These are phyloP conservation scores for Colletotrichum zoysiae DNA, from an alignment of 2,329 filamentous ascomycete genomes.

Conservation along the genomic window DNA sequence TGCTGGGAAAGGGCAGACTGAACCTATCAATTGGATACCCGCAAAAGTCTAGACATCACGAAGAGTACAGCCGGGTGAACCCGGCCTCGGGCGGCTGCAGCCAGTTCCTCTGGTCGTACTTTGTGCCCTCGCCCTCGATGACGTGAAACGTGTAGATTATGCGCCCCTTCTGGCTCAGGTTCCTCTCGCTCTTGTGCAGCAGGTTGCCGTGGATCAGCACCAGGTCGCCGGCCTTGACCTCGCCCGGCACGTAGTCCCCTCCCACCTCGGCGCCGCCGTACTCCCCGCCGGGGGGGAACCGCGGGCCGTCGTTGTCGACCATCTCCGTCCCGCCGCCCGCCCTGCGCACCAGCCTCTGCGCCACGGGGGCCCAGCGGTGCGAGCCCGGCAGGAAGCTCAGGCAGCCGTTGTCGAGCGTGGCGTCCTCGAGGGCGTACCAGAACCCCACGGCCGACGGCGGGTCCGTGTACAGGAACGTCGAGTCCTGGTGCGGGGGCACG, in stretches of 20 bases:
- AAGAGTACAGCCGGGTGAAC: conserved; percentile 76
- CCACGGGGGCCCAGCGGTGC: conserved; percentile 79
- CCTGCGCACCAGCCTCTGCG: conserved; percentile 80
- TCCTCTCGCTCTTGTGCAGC: conserved; percentile 96
- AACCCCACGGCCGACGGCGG: conserved; percentile 92
- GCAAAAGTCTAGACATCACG: conserved; percentile 34
- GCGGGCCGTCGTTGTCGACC: conserved; percentile 74
- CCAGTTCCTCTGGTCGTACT: conserved; percentile 93
- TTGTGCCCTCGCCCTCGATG: conserved; percentile 81
- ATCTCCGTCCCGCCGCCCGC: conserved; percentile 73
- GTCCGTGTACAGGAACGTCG: conserved; percentile 90
- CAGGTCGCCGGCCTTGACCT: conserved; percentile 91
- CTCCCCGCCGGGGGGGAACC: conserved; percentile 69
- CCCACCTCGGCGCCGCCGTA: conserved; percentile 61
- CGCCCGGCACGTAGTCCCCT: conserved; percentile 78
- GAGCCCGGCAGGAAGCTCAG: conserved; percentile 87
- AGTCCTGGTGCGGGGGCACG: conserved; percentile 93
- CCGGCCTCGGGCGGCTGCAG: conserved; percentile 85
- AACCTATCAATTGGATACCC: conserved; percentile 40
- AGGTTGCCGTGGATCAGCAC: conserved; percentile 97
- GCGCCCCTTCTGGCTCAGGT: conserved; percentile 84
- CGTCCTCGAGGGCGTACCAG: conserved; percentile 98
- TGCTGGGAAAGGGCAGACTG: conserved; percentile 24
- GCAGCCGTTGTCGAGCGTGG: conserved; percentile 87
- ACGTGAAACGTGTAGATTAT: conserved; percentile 99